Base-by-base conservation (phyloP, 768 basidiomycete species). In the Pholiota molesta region DNA sequence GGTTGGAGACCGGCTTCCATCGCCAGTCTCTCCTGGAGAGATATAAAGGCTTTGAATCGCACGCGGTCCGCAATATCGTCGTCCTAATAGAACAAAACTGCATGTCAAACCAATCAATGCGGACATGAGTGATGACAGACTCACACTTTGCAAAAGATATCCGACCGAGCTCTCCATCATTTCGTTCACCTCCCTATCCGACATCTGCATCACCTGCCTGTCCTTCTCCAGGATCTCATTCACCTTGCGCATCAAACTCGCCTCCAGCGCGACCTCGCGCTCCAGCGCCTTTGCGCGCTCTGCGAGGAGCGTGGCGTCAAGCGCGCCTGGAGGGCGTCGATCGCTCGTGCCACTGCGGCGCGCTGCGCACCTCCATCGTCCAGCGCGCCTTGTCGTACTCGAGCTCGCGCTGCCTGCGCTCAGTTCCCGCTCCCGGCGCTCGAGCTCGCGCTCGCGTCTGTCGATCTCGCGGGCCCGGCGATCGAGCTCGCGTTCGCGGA, bases 1-100 rank as follows among this genome's bases (percentile, higher is more conserved):
- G 65, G 67, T 47, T 62, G 53, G 1, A 70, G 51, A 23, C 67
- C 66, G 6, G 69, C 67, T 47, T 66, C 64, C 31, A 66, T 63
- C 1, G 69, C 69, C 47, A 70, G 44, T 37, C 61, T 63, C 44
- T 70, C 67, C 53, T 68, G 67, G 67, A 59, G 21, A 70, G 64
- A 44, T 68, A 65, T 9, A 70, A 39, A 70, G 47, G 44, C 69
- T 70, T 52, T 68, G 69, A 70, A 70, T 21, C 69, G 67, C 8
- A 68, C 65, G 16, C 67, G 66, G 52, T 70, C 69, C 17, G 69
- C 69, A 16, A 68, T 67, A 33, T 68, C 69, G 28, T 70, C 69
- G 52, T 70, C 69, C 67, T 70, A 23, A 16, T 19, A 29, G 2
- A 26, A 26, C 9, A 39, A 10, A 39, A 21, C 3, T 6, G 3